Percentiles rank a stretch among this genome's conserved stretches.
Conservation (phyloP, 179 eudicot genomes). For the Silene coronaria region DNA sequence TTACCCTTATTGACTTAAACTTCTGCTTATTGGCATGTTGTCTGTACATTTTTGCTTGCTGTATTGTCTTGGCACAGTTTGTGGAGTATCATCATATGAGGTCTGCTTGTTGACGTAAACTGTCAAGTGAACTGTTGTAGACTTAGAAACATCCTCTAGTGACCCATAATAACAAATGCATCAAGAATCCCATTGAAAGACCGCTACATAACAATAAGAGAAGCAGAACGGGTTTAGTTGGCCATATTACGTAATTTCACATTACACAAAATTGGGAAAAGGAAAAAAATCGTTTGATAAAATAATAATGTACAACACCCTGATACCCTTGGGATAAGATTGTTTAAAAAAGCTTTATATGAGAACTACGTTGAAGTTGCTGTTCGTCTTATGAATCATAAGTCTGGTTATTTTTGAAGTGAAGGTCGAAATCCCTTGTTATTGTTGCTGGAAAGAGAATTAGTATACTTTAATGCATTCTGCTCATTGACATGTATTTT, state of each 20-base stretch:
- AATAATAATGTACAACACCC: too few relatives aligned
- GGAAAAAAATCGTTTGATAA: not conserved
- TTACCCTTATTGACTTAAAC: slow-evolving; percentile 21
- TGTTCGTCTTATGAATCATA: not conserved
- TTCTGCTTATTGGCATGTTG: slow-evolving; percentile 9
- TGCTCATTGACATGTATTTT: not conserved
- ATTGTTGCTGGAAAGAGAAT: too few relatives aligned
- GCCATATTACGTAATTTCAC: not conserved
- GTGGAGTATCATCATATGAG: not conserved
- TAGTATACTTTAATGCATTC: not conserved
- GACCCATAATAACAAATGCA: not conserved
- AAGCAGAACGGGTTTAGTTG: too few relatives aligned
- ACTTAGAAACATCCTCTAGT: not conserved
- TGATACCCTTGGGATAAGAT: too few relatives aligned
- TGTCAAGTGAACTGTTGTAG: not conserved
- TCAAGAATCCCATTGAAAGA: too few relatives aligned
- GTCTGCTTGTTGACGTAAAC: too few relatives aligned
- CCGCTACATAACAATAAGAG: too few relatives aligned
- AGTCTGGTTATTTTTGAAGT: not conserved
- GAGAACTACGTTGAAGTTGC: not conserved
- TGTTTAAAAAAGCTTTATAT: too few relatives aligned
- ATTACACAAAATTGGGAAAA: not conserved
- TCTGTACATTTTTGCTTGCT: not conserved
- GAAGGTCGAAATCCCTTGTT: not conserved
- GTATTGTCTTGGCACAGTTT: not conserved